Base-by-base conservation (phyloP, 768 basidiomycete genomes). In the Antrodiella citrinella region DNA sequence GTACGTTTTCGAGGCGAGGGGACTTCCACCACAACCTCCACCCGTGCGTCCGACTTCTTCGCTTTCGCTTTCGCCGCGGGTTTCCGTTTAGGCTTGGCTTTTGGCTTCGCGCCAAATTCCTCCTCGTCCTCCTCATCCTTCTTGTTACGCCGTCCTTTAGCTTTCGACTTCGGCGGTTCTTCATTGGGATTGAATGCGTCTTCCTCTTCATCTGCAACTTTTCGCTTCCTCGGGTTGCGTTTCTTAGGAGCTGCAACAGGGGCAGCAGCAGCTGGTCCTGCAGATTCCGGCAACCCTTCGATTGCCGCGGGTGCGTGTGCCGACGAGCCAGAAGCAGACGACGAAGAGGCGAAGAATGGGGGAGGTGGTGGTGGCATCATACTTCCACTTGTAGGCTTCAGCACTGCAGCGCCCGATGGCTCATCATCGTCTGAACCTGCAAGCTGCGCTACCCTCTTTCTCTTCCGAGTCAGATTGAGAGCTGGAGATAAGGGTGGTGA, bases 281-380 rank as follows among this genome's bases (percentile, higher is more conserved):
- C 30, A 35, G 30, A 15, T 15, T 15, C 30, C 30, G 15, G 30
- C 30, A n/a, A n/a, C n/a, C n/a, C n/a, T n/a, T n/a, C n/a, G n/a
- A n/a, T n/a, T n/a, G n/a, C n/a, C 7, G 30, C 30, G 30, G 30
- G 7, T 35, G 30, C 30, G 7, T 35, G 30, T 3, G 9, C 19
- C 23, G 46, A 24, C 18, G 26, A 7, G 23, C 10, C 21, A n/a
- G 42, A 40, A 10, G 44, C 50, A n/a, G 47, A 45, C 10, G 54
- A 48, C 10, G 57, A 59, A 2, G 52, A 48, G 0, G 55, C 58
- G 38, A 59, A 59, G 55, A 59, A 60, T 11, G 55, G 45, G 4
- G 47, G 50, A 11, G 45, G 48, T 2, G 51, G 42, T n/a, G 57
- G 48, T 19, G 43, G 35, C 19, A 48, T 44, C 22, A 22, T 23